Evolutionary conservation across 2,329 filamentous ascomycete genomes (phyloP), one percentile per base, ranked within the genome.

Genomic region (Orbilia blumenaviensis): DNA sequence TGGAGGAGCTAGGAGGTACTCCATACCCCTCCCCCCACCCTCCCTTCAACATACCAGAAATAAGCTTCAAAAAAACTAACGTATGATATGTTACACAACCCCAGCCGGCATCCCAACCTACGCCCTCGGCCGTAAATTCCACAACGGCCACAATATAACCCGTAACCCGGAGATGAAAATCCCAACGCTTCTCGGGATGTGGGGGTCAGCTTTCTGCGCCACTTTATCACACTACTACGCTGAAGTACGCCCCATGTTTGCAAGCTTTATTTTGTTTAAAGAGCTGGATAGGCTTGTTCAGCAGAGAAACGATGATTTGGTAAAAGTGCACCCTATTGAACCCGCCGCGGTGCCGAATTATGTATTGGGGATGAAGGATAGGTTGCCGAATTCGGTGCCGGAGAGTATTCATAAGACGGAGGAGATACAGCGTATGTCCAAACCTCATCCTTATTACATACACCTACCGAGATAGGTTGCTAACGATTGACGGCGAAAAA

Each of bases 211-310:
- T 2, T 98, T 99, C 81, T 98, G 95, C 80, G 95, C 95, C 0
- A 98, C 95, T 0, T 85, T 99, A 0, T 94, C 92, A 46, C 95
- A 98, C 82, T 99, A 99, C 82, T 98, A 98, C 83, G 92, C 91
- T 78, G 95, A 99, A 83, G 88, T 98, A 52, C 88, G 91, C n/a
- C 95, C 95, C 0, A 83, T 96, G 4, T 85, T 98, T 18, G 89
- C 88, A 79, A 90, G 89, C 10, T 84, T 97, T 21, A 87, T 89
- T 3, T 93, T 93, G 0, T 91, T 97, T 78, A 86, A 86, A 8
- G 87, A 91, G 1, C 86, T 99, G 23, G 94, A 98, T 81, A 89
- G 90, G 50, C 86, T 97, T 82, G 92, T 98, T 25, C 89, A 91
- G 72, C 93, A 91, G 29, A 90, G 91, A 77, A 92, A 93, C 80